These are phyloP conservation scores for Glycine latifolia DNA, from an alignment of 306 rosid species.

Conservation along the genomic window DNA sequence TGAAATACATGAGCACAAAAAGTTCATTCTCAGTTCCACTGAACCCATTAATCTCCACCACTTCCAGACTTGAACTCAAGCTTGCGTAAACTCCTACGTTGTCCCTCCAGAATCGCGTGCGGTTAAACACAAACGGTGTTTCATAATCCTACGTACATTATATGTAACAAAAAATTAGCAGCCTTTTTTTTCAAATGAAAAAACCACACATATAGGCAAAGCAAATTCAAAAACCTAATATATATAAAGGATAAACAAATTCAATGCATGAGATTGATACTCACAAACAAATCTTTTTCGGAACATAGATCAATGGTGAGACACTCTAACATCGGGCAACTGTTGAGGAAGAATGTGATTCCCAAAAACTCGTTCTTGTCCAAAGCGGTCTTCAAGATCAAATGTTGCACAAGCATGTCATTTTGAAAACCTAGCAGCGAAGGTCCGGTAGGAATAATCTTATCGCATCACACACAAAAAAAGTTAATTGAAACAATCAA, in stretches of 20 bases:
- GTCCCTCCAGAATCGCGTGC: background rate
- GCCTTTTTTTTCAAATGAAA: background rate
- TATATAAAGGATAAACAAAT: background rate
- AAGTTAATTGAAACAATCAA: background rate
- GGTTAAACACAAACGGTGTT: background rate
- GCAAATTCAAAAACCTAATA: background rate
- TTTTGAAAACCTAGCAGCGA: background rate
- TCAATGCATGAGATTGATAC: background rate
- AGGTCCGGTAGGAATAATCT: conserved; percentile 41
- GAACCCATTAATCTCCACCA: conserved; percentile 32
- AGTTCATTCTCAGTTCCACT: background rate
- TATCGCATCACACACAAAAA: background rate
- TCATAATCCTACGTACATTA: conserved; percentile 32
- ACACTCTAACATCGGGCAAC: conserved; percentile 47
- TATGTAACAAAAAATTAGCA: background rate
- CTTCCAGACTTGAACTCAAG: conserved; percentile 5
- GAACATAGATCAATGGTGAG: conserved; percentile 49
- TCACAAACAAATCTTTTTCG: conserved; percentile 32
- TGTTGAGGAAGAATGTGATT: conserved; percentile 53
- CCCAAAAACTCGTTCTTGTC: conserved; percentile 46
- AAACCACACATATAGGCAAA: background rate
- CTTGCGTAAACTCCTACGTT: background rate
- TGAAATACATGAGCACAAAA: background rate
- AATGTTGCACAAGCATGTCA: conserved; percentile 42
- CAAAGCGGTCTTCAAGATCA: conserved; percentile 52